Evolutionary conservation across 2,329 filamentous ascomycete genomes (phyloP), one percentile per base, ranked within the genome.

Genomic region (Paecilomyces sp.): DNA sequence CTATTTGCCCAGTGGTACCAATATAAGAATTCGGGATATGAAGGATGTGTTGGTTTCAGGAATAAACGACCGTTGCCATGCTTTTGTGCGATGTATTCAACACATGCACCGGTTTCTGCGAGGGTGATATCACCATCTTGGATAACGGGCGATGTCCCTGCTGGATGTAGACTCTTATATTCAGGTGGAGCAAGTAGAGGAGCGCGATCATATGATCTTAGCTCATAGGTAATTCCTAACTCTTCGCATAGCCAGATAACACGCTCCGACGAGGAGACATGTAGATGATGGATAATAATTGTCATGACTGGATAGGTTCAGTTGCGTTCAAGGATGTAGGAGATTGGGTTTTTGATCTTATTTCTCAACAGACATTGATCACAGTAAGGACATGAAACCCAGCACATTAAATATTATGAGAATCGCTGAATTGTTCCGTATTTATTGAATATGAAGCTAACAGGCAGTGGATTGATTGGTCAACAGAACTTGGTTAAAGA

Each of bases 221-320:
- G 70, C 1, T 75, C 67, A 68, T 88, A 88, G 1, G 76, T 68
- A 57, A 89, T 71, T 55, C 72, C 70, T 18, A 88, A 81, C 70
- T 89, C 86, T 70, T 89, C 86, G 69, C 84, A 84, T 54, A 88
- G 80, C 80, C 83, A 88, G 66, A 82, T 74, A 57, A 88, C 78
- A 50, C 86, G 84, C 69, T 88, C 85, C 36, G 85, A 87, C 68
- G 88, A 85, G 11, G 83, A 85, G 68, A 77, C 66, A 54, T 78
- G 74, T n/a, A 85, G 79, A 64, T 85, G 83, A 66, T 85, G 82
- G 22, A 84, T 54, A 24, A 54, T 60, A 28, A 28, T 28, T 28
- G 25, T 28, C 25, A 28, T 28, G 25, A 28, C 25, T 28, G 25
- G 25, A 28, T 28, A 6, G 1, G 25, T 28, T 28, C 25, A 28